Percentiles rank a stretch among this genome's conserved stretches.
phyloP scores from a whole-genome alignment of 306 rosid species.

The Cucumis sativus region Cucumber_9930_V3 NC_026655.2:17186001-17186500 shows the following conservation, averaged over 20 bases:
- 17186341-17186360: not conserved
- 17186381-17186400: not conserved
- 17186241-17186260: too few species aligned
- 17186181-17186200: not conserved
- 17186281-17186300: too few species aligned
- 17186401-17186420: not conserved
- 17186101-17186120: not conserved
- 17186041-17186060: too few species aligned
- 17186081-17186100: too few species aligned
- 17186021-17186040: too few species aligned
- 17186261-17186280: not conserved
- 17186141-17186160: not conserved
- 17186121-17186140: not conserved
- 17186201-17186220: too few species aligned
- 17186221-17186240: too few species aligned
- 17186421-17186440: conserved; percentile 7
- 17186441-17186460: not conserved
- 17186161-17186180: too few species aligned
- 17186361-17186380: not conserved
- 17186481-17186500: not conserved
- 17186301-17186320: not conserved
- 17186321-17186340: not conserved
- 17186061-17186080: too few species aligned
- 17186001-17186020: too few species aligned
- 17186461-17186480: not conserved